These are phyloP conservation scores for Fusarium guadeloupense DNA, from an alignment of 2,329 filamentous ascomycete genomes.

Conservation along the genomic window DNA sequence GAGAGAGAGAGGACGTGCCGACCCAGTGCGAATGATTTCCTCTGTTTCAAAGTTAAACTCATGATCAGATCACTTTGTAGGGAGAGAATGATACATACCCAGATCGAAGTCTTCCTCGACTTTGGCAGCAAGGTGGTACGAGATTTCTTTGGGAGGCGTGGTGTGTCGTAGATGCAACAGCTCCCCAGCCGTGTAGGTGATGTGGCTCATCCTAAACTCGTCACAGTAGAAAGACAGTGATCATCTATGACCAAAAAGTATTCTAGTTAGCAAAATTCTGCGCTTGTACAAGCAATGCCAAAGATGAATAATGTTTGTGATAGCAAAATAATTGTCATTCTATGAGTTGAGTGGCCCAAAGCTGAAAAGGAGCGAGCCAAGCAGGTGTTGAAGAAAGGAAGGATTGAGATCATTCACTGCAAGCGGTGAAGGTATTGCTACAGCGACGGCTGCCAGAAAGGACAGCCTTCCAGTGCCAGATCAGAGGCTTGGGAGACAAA, in stretches of 20 bases:
- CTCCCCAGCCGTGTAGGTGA: slow-evolving; percentile 56
- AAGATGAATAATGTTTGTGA: slow-evolving; percentile 16
- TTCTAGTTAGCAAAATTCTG: slow-evolving; percentile 46
- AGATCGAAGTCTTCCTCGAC: slow-evolving; percentile 54
- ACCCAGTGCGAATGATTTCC: slow-evolving; percentile 47
- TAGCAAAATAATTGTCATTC: background rate
- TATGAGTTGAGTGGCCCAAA: background rate
- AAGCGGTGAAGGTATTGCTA: background rate
- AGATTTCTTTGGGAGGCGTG: slow-evolving; percentile 42
- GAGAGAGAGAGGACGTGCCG: slow-evolving; percentile 41
- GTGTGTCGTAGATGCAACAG: slow-evolving; percentile 51
- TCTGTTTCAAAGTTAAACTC: slow-evolving; percentile 31
- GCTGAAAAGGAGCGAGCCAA: background rate
- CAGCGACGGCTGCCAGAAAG: background rate
- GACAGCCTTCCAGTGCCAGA: background rate
- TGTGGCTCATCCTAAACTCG: slow-evolving; percentile 53
- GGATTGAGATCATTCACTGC: background rate
- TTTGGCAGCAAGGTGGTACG: slow-evolving; percentile 44
- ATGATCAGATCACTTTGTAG: background rate
- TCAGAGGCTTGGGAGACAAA: background rate
- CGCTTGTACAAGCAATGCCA: slow-evolving; percentile 40
- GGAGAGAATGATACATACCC: slow-evolving; percentile 45
- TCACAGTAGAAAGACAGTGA: slow-evolving; percentile 52
- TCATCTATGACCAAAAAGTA: slow-evolving; percentile 44
- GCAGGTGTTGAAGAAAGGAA: background rate